Conservation (phyloP, 2,329 filamentous ascomycete species). For the Xylariaceae sp. region DNA sequence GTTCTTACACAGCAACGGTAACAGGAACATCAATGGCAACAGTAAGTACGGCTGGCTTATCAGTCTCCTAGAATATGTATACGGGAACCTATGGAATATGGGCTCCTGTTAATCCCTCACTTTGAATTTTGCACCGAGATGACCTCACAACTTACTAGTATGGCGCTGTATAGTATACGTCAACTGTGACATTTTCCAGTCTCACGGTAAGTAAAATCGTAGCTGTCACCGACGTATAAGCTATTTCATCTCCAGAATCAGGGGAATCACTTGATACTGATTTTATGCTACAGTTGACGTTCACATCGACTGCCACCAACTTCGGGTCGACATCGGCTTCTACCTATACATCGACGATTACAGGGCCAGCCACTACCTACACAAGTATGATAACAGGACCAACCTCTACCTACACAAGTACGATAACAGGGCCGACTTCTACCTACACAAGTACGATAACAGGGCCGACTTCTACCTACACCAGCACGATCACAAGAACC, state of each 20-base stretch:
- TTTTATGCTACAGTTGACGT: not conserved
- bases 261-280: not conserved
- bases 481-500: not conserved
- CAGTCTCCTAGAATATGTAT: too few species aligned
- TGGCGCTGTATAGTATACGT: conserved; percentile 2
- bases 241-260: not conserved
- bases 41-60: not conserved
- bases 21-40: conserved; percentile 6
- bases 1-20: not conserved
- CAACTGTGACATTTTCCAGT: not conserved
- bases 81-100: too few species aligned
- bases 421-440: not conserved
- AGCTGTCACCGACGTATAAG: too few species aligned
- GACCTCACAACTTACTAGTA: not conserved
- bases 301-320: not conserved
- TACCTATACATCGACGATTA: not conserved
- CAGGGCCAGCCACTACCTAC: not conserved
- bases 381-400: too few species aligned
- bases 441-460: not conserved
- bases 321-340: not conserved
- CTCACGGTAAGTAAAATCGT: not conserved
- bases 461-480: not conserved
- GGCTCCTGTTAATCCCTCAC: too few species aligned
- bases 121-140: too few species aligned
- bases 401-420: not conserved